Conservation (phyloP, 257 asterid species). For the Rehmannia glutinosa region DNA sequence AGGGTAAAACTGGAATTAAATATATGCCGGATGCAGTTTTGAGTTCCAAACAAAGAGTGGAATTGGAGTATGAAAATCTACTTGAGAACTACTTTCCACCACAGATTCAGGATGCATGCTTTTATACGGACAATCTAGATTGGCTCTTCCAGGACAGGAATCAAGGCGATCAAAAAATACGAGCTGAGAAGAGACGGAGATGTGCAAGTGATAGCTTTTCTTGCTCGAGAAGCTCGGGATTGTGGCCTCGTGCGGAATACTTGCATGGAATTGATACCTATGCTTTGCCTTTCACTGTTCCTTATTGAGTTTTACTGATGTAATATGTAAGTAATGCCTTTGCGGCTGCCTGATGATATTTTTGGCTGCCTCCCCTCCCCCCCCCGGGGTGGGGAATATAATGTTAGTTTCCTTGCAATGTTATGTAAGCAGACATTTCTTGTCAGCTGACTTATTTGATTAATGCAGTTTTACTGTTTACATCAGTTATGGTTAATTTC, state of each 20-base stretch:
- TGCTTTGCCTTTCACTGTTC: constrained; percentile 56
- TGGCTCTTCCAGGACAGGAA: constrained; percentile 43
- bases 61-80: constrained; percentile 27
- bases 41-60: constrained; percentile 24
- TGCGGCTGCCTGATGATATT: background rate
- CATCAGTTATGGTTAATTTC: too few relatives aligned
- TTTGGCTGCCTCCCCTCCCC: constrained; percentile 7
- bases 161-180: background rate
- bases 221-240: constrained; percentile 29
- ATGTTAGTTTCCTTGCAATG: too few relatives aligned
- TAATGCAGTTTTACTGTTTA: too few relatives aligned
- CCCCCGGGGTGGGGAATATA: too few relatives aligned
- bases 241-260: constrained; percentile 43
- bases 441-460: too few relatives aligned
- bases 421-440: too few relatives aligned
- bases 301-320: constrained; percentile 35
- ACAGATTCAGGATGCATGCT: background rate
- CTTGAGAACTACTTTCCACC: constrained; percentile 40
- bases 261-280: constrained; percentile 33
- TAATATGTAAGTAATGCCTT: background rate
- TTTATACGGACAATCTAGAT: constrained; percentile 26
- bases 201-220: constrained; percentile 1
- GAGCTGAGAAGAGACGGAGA: constrained; percentile 20
- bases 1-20: background rate
- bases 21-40: background rate